Base-by-base conservation (phyloP, 73 alveolate species). In the Paramecium primaurelia region DNA sequence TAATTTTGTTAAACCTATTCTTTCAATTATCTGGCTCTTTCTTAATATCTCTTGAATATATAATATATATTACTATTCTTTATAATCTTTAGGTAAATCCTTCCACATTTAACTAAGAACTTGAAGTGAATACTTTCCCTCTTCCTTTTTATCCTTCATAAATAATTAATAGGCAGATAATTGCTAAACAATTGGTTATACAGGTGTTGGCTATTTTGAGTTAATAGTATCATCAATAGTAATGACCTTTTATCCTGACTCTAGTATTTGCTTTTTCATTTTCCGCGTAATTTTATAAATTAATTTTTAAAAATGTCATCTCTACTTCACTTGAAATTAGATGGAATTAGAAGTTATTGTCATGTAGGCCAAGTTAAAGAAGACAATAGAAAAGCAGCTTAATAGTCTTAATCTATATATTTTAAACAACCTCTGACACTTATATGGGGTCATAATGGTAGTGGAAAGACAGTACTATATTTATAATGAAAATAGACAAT, bases 361-460 rank as follows among this genome's bases (percentile, higher is more conserved):
- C 58, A 80, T 80, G 91, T 80, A 20, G 91, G 64, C n/a, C 30
- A 80, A 49, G 77, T 45, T 3, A 64, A 64, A 3, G 42, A 64
- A 8, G 47, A 64, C 30, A 64, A 26, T 22, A 22, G 75, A 18
- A 49, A 22, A 44, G 54, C 71, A 47, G 91, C 91, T 16, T 40
- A 45, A 44, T 6, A 80, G 26, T 34, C 49, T 0, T 47, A 80
- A 49, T 38, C 91, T 8, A 80, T 80, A 6, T 32, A 20, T 22
- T 80, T 80, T 47, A 45, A 80, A 14, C 20, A 44, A 20, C 91
- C 91, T 95, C 95, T 98, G 51, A 98, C 99, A 2, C 94, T 98
- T 34, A 98, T 98, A 28, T 96, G 97, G 84, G 99, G 99, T n/a
- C 97, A 97, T 75, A 98, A 98, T 93, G 99, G 99, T 20, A 95